phyloP scores from a whole-genome alignment of 192 early-diverging fungal genomes.

The Phycomyces nitens region DNA sequence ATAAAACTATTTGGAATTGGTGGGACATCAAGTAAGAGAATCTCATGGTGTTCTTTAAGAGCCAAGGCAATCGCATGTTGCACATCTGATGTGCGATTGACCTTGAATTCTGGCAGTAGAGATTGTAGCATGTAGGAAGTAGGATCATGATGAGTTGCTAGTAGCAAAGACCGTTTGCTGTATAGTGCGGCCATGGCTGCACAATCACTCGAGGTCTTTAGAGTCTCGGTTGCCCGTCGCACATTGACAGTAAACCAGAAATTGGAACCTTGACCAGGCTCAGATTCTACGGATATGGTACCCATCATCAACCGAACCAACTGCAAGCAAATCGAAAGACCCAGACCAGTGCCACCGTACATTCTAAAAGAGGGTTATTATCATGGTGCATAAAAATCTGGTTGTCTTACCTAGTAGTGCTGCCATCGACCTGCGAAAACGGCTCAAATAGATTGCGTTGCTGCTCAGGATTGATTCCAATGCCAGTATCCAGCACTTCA shows the following conservation, averaged over 20 bases:
- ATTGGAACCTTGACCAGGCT: constrained; percentile 38
- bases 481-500: constrained; percentile 52
- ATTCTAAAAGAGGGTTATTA: constrained; percentile 18
- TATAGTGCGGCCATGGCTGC: neutral
- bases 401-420: constrained; percentile 41
- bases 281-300: constrained; percentile 39
- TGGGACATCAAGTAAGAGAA: constrained; percentile 28
- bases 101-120: constrained; percentile 19
- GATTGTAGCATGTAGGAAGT: constrained; percentile 24
- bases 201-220: neutral
- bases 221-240: constrained; percentile 10
- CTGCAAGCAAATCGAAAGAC: constrained; percentile 58
- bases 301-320: constrained; percentile 62
- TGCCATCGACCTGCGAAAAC: constrained; percentile 66
- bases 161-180: neutral
- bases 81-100: constrained; percentile 13
- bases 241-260: constrained; percentile 49
- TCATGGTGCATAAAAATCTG: neutral
- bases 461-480: constrained; percentile 47
- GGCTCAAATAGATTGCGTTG: constrained; percentile 53
- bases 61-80: constrained; percentile 21
- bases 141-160: constrained; percentile 14
- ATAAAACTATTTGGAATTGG: constrained; percentile 13
- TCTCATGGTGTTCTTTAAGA: constrained; percentile 14
- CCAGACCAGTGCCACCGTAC: constrained; percentile 66